Evolutionary conservation across 176 grass and related monocot genomes (phyloP).

Genomic region (Aechmea fasciata): DNA sequence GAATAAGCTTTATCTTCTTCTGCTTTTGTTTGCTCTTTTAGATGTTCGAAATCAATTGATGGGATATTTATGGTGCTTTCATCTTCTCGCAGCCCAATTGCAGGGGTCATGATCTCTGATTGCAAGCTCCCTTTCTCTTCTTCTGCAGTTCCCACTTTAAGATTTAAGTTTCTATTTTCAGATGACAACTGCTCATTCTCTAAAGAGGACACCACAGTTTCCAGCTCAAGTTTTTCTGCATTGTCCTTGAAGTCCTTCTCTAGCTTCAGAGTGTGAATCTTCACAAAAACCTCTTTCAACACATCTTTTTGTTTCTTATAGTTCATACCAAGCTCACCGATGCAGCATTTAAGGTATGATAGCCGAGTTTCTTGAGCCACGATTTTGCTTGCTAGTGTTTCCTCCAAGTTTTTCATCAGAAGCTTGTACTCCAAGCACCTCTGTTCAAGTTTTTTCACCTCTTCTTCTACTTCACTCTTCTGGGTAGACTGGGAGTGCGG

Average conservation of each 20-base stretch:
- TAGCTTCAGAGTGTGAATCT: constrained; percentile 23
- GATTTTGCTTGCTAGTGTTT: constrained; percentile 38
- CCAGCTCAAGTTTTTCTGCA: constrained; percentile 18
- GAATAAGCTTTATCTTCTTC: no score
- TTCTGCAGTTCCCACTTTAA: no score
- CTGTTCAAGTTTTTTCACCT: constrained; percentile 40
- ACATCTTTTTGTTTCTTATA: constrained; percentile 36
- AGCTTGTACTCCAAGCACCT: constrained; percentile 27
- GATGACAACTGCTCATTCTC: no score
- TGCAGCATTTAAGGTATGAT: constrained; percentile 19
- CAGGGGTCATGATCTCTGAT: no score
- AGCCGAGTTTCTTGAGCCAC: constrained; percentile 28
- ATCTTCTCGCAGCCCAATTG: no score
- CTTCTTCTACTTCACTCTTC: constrained; percentile 38
- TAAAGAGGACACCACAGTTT: no score
- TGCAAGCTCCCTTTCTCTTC: no score
- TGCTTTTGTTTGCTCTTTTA: no score
- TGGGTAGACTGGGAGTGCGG: constrained; percentile 32
- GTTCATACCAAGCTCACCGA: constrained; percentile 16
- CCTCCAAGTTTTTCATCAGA: constrained; percentile 39
- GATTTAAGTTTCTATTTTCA: no score
- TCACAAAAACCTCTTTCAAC: constrained; percentile 31
- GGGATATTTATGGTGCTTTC: no score
- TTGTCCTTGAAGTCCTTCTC: constrained; percentile 19
- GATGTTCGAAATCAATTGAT: no score